Evolutionary conservation across 371 early-diverging fungal genomes (phyloP), one percentile per base, ranked within the genome.

Genomic region (Conidiobolus incongruus): DNA sequence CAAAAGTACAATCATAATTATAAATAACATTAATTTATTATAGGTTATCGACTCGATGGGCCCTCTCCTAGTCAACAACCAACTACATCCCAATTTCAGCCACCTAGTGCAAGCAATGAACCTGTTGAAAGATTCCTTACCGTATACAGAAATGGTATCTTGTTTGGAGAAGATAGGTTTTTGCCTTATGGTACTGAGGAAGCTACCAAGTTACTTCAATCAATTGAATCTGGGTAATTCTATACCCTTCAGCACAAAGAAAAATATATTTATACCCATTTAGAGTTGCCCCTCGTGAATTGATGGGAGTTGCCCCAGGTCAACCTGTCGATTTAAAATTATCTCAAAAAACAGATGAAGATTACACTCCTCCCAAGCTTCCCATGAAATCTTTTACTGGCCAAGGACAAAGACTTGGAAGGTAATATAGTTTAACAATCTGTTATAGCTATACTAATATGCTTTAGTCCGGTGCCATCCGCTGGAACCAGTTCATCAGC

Each of bases 71-170:
- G 6, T 23, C 17, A 38, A 23, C 17, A 6, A 12, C 8, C 19
- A 2, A 6, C 19, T 17, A n/a, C 20, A 12, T 23, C 38, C 2
- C 17, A 17, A 15, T 34, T 12, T 34, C 5, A 19, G 2, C 17
- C 4, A 20, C 11, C n/a, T 5, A 28, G 29, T 28, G 16, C 2
- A 20, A 17, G 11, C n/a, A 17, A 10, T 30, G 10, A 13, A 7
- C 48, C 68, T 70, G 70, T 67, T 17, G 61, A 68, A n/a, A 70
- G 77, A 24, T 60, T 72, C 34, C 65, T 95, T 47, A 92, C 87
- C 2, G 91, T 95, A 48, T 95, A 93, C 90, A 66, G 78, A 39
- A 76, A 93, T 52, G 96, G 96, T 24, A 93, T 94, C 53, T 87
- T 80, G 45, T 69, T 95, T 42, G 94, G 85, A 30, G 92, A 93